phyloP scores from a whole-genome alignment of 345 rosid genomes.

The Capsella bursapastoris region DNA sequence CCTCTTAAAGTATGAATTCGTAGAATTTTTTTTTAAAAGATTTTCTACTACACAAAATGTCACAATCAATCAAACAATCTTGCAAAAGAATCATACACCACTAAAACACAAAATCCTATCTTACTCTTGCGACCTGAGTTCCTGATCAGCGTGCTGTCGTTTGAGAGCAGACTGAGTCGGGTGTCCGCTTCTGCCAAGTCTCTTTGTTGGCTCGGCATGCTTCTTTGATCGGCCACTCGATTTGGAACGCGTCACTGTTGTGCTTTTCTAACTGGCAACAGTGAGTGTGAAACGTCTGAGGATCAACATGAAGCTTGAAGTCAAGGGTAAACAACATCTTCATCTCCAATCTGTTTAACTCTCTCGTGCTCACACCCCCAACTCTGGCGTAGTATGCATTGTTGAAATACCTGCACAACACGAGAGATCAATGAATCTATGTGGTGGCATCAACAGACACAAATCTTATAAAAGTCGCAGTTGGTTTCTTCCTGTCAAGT shows the following conservation, averaged over 20 bases:
- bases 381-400: constrained; percentile 93
- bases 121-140: not conserved
- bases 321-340: constrained; percentile 74
- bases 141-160: constrained; percentile 37
- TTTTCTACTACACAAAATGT: constrained; percentile 21
- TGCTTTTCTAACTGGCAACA: constrained; percentile 74
- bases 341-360: constrained; percentile 87
- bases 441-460: not conserved
- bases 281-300: constrained; percentile 60
- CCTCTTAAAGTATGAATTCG: constrained; percentile 1
- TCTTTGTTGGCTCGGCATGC: constrained; percentile 34
- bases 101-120: constrained; percentile 25
- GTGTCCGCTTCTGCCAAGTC: constrained; percentile 36
- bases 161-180: constrained; percentile 39
- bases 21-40: not conserved
- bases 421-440: not conserved
- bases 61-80: constrained; percentile 31
- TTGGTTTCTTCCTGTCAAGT: too few relatives aligned
- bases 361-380: constrained; percentile 83
- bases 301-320: constrained; percentile 80
- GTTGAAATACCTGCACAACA: constrained; percentile 72
- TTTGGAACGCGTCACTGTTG: constrained; percentile 16
- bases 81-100: constrained; percentile 43
- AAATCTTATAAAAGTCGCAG: not conserved
- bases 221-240: constrained; percentile 42